Evolutionary conservation across 169 alveolate genomes (phyloP).

Genomic region (Babesia bovis): DNA sequence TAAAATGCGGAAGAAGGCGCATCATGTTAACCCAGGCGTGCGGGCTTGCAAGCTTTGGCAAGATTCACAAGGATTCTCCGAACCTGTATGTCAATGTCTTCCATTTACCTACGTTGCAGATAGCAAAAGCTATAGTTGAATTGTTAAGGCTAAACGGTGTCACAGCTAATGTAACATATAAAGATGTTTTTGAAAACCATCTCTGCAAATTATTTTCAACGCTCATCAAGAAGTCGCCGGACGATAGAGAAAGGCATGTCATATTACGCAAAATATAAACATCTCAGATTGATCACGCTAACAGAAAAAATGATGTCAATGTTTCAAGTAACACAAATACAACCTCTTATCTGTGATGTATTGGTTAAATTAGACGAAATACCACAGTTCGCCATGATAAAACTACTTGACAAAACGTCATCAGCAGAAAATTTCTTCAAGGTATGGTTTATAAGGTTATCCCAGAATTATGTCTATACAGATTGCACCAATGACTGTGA

Average conservation of each 20-base stretch:
- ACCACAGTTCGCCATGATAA: constrained; percentile 65
- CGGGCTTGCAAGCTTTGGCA: constrained; percentile 80
- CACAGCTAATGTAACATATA: constrained; percentile 75
- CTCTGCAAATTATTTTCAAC: constrained; percentile 67
- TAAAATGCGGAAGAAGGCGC: constrained; percentile 66
- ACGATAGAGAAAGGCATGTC: constrained; percentile 39
- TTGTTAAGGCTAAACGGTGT: constrained; percentile 71
- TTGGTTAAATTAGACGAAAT: constrained; percentile 68
- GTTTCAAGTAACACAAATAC: constrained; percentile 79
- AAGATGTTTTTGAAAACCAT: constrained; percentile 68
- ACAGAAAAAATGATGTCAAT: constrained; percentile 74
- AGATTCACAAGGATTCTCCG: constrained; percentile 77
- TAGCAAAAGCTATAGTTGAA: constrained; percentile 73
- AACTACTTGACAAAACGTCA: constrained; percentile 70
- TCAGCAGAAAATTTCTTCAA: constrained; percentile 72
- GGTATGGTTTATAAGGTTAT: constrained; percentile 40
- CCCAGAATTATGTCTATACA: not conserved
- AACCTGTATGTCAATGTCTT: constrained; percentile 28
- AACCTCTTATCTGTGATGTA: constrained; percentile 68
- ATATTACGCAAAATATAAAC: not conserved
- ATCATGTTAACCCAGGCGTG: constrained; percentile 74
- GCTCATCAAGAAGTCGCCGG: constrained; percentile 61
- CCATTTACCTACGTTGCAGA: not conserved
- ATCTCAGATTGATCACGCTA: constrained; percentile 44
- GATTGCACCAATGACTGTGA: constrained; percentile 38